phyloP scores from a whole-genome alignment of 2,329 filamentous ascomycete genomes.

The Pseudogymnoascus sp. region DNA sequence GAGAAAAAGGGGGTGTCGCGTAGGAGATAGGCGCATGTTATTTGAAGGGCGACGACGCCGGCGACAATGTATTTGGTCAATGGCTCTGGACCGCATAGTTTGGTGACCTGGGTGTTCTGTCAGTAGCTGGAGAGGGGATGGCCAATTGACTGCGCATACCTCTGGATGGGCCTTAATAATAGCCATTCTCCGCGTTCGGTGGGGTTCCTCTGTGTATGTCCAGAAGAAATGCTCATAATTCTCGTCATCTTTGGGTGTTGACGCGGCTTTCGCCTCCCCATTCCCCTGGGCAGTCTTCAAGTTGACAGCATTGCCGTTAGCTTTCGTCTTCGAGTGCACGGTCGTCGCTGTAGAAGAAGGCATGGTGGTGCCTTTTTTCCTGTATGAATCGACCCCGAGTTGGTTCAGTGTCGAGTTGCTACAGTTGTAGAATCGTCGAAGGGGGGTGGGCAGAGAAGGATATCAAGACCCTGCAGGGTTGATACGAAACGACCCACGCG shows the following conservation, averaged over 20 bases:
- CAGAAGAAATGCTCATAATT: slow-evolving; percentile 68
- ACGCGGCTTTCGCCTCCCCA: slow-evolving; percentile 12
- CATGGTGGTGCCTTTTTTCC: neutral
- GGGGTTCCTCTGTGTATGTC: slow-evolving; percentile 98
- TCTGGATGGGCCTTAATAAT: slow-evolving; percentile 99
- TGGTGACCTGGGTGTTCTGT: slow-evolving; percentile 61
- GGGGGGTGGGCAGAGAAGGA: neutral
- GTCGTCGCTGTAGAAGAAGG: neutral
- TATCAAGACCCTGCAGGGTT: neutral
- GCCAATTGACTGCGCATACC: slow-evolving; percentile 41
- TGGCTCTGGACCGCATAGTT: slow-evolving; percentile 92
- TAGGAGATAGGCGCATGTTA: slow-evolving; percentile 69
- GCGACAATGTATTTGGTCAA: slow-evolving; percentile 90
- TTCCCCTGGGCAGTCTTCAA: neutral
- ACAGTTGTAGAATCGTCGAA: neutral
- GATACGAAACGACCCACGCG: slow-evolving; percentile 6
- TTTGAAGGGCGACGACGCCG: slow-evolving; percentile 74
- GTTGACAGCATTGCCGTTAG: neutral
- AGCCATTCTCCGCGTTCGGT: slow-evolving; percentile 78
- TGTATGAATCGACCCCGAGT: neutral
- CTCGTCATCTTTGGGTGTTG: slow-evolving; percentile 19
- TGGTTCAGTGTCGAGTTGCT: neutral
- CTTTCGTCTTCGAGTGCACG: neutral
- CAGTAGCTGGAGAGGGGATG: neutral
- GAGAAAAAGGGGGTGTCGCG: slow-evolving; percentile 72